Evolutionary conservation across 441 rosid species (phyloP), one percentile per base, ranked within the genome.

Genomic region (Adansonia gregorii): DNA sequence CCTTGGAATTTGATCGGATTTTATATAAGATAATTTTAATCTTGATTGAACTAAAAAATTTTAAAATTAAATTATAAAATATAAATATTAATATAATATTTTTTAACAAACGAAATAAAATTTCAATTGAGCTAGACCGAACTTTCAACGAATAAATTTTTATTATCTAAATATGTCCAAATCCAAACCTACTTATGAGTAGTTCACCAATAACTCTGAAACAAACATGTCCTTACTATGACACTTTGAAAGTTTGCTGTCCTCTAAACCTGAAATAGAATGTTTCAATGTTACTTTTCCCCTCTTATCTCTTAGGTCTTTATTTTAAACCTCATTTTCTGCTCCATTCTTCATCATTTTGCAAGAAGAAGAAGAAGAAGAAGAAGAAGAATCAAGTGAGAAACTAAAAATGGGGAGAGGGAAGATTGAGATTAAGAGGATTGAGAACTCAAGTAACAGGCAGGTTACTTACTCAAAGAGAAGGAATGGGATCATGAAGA

Each of bases 361-460:
- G 31, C 75, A 73, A 81, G 60, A 72, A 78, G 60, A 67, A 59
- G 41, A 10, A 41, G 31, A 7, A 22, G 63, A 45, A 63, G 10
- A 49, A 54, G 6, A 15, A 14, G 5, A 54, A 54, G 22, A 56
- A 17, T 4, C 19, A 56, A 56, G 15, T 10, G 67, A 59, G 10
- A 20, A 74, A 56, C 19, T 9, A 19, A 67, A 82, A 55, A 92
- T 93, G 98, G 99, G 98, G 61, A 90, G 99, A 85, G 99, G 97
- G 0, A 93, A 91, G 89, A 92, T 92, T 71, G 98, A 95, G 92
- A 93, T 95, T 82, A 95, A 92, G 89, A 90, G 95, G 86, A 93
- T 95, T 74, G 99, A 93, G 82, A 95, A 95, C 89, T 82, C 87
- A 3, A 92, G 87, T 86, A 92, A 93, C 87, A 89, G 98, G 87